Base-by-base conservation (phyloP, 2,329 filamentous ascomycete genomes). In the Coniochaeta sp. region DNA sequence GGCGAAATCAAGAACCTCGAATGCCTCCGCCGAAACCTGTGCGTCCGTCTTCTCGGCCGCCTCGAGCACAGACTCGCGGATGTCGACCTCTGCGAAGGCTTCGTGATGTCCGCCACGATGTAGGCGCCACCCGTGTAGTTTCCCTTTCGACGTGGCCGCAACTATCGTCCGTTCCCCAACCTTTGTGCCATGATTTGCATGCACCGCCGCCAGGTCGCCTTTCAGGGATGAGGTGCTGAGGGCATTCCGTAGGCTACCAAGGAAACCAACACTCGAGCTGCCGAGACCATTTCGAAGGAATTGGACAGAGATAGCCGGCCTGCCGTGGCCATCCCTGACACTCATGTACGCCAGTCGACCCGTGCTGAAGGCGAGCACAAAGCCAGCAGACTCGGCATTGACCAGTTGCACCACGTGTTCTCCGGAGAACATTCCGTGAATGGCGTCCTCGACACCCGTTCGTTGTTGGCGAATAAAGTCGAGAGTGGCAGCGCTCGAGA, bases 331-430 rank as follows among this genome's bases (percentile, higher is more conserved):
- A 67, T 99, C 92, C 61, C 91, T 82, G 14, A 97, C 77, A 49
- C 83, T 91, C 67, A 99, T 74, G 65, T 96, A 94, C 6, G 89
- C 90, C 35, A 96, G 75, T 54, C 94, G 83, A 13, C 94, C 94
- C 53, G 83, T 91, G 66, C 87, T 96, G 57, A 96, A 87, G 10
- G 85, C 82, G 32, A 96, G 74, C 49, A 97, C 77, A 62, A 96
- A 94, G 9, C 94, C 94, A 5, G 91, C 89, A 6, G 82, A 79
- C 64, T 96, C 92, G 24, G 89, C 89, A 61, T 89, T 89, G 42
- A 91, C 79, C 42, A 99, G 78, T 52, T 90, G 83, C 6, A 82
- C 82, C 9, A 91, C 84, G 48, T 78, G 79, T 67, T 99, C 94
- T 45, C 89, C 86, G 0, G 86, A 87, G 51, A 86, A 82, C 69